Evolutionary conservation across 495 filamentous ascomycete species (phyloP), one percentile per base, ranked within the genome.

Genomic region (Xanthoparmelia taractica): DNA sequence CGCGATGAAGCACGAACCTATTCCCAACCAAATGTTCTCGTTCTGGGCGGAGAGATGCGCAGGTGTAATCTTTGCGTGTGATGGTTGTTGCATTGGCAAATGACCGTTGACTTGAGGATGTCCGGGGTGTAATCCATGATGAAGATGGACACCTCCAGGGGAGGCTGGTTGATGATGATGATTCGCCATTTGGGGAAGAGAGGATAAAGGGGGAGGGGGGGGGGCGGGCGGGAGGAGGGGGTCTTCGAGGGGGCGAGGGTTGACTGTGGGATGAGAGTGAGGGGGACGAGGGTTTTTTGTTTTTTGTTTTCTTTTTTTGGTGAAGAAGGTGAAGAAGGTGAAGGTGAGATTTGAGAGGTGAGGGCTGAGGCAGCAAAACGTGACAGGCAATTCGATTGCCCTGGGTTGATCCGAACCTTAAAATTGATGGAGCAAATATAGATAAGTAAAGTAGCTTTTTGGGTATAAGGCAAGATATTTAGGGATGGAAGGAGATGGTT

Each of bases 1-100:
- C 27, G 50, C 50, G 17, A 52, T 25, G 52, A 56, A 17, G 41
- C 17, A 59, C 84, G 64, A 84, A 96, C 92, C 94, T 59, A 98
- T 88, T 69, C 92, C 89, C 60, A 96, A 82, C 94, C 94, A 98
- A n/a, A 95, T 84, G 48, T 80, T 79, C 73, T 97, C 94, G 71
- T 93, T 98, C 38, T 90, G 75, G 13, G 77, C 72, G 8, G 80
- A 77, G 60, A 90, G 77, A 64, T 83, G 82, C 65, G 87, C 84
- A 33, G 84, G 78, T 10, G 82, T 80, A 61, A 79, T 80, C 60
- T 80, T 80, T 3, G 29, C 50, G 50, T 74, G 78, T 66, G 80
- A 80, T 52, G 80, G 74, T 61, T 82, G 82, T 65, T 82, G 82
- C 67, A 84, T 74, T 17, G 78, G 74, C 58, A 81, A 71, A 61